Evolutionary conservation across 2,329 filamentous ascomycete species (phyloP), one percentile per base, ranked within the genome.

Genomic region (Talaromyces piceae): DNA sequence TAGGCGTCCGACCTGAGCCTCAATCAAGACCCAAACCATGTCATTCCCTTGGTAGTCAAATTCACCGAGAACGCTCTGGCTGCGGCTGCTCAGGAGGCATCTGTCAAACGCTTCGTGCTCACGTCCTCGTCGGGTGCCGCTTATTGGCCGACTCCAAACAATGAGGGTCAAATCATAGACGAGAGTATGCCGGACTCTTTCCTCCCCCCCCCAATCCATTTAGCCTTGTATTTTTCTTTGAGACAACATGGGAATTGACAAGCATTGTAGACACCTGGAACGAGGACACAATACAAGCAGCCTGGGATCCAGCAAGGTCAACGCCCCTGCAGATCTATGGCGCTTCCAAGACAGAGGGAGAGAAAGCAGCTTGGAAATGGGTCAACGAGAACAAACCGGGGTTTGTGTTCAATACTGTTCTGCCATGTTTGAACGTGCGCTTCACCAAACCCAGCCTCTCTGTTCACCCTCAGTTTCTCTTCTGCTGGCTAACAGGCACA

Each of bases 281-380:
- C 12, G 49, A 51, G 18, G 12, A 9, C 31, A 3, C n/a, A 3
- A 31, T 51, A 8, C 27, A 45, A 45, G 9, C 44, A 18, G 49
- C 49, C 13, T 46, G 49, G 49, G 49, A 46, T 18, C 52, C 64
- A 7, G n/a, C n/a, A n/a, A n/a, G n/a, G n/a, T n/a, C n/a, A 62
- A 61, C 61, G 9, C 59, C 61, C 33, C 57, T 64, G 22, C 63
- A 64, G 6, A 64, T 73, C 2, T 78, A 78, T 53, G 64, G 63
- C 1, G 75, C 74, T 2, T 67, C 67, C 53, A 78, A 78, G 59
- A 68, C 66, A 0, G 66, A 71, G 53, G 67, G 66, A 1, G 75
- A 77, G 61, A 69, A 68, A 46, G 72, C 67, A 3, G 58, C 73
- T 31, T 75, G 73, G 70, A 67, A 69, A 39, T 77, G 69, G 55